These are phyloP conservation scores for Xylaria sp. DNA, from an alignment of 2,329 filamentous ascomycete genomes.

Conservation along the genomic window DNA sequence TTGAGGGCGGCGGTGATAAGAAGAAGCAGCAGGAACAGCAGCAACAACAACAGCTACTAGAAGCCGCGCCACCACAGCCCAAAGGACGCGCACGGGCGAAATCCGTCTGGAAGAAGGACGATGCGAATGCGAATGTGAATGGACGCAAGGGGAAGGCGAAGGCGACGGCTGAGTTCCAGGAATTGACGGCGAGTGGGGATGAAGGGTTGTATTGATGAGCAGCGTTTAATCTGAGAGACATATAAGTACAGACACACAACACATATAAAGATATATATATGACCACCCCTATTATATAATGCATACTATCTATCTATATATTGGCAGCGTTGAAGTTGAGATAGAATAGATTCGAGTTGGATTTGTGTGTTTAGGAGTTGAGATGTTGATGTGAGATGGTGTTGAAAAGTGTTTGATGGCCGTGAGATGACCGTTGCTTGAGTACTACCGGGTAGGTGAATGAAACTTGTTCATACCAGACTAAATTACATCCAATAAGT, in stretches of 20 bases:
- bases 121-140: conserved; percentile 27
- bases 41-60: not conserved
- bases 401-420: no score
- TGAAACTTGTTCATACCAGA: no score
- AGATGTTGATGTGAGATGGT: not conserved
- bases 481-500: no score
- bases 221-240: not conserved
- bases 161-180: conserved; percentile 46
- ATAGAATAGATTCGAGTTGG: not conserved
- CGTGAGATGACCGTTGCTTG: no score
- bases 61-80: not conserved
- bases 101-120: conserved; percentile 35
- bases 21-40: not conserved
- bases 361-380: not conserved
- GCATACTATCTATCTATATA: not conserved
- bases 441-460: no score
- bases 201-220: conserved; percentile 48
- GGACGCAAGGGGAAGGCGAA: conserved; percentile 52
- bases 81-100: conserved; percentile 34
- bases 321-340: not conserved
- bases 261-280: not conserved
- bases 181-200: conserved; percentile 52
- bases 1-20: conserved; percentile 61
- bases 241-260: not conserved
- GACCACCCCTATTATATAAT: not conserved